Percentiles rank a stretch among this genome's conserved stretches.
These are phyloP conservation scores for Macrophomina phaseolina DNA, from an alignment of 2,329 filamentous ascomycete genomes.

Conservation along the genomic window DNA sequence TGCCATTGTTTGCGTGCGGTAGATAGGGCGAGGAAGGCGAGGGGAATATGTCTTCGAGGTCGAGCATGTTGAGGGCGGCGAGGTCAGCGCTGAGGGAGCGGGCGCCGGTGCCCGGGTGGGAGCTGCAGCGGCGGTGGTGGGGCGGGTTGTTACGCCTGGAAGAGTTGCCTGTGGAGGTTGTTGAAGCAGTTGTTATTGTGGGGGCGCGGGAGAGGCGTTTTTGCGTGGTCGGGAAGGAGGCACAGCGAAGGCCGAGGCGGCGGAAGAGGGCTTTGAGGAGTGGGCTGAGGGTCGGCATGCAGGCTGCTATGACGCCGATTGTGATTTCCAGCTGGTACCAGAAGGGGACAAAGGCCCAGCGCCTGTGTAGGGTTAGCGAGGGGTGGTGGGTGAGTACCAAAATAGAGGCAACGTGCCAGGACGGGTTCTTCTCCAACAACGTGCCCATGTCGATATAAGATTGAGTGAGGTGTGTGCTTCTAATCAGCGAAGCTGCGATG, in stretches of 20 bases:
- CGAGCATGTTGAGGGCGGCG: neutral
- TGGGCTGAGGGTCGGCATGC: slow-evolving; percentile 14
- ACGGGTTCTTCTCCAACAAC: neutral
- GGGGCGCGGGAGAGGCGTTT: neutral
- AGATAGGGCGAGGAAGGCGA: neutral
- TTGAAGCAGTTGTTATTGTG: no score
- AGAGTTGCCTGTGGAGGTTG: no score
- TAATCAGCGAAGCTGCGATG: neutral
- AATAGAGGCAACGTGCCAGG: neutral
- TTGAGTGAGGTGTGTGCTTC: neutral
- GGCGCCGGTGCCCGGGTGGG: neutral
- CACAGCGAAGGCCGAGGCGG: neutral
- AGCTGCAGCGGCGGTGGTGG: neutral
- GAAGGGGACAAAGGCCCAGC: slow-evolving; percentile 22
- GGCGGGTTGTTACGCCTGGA: neutral
- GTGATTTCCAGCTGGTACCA: slow-evolving; percentile 25
- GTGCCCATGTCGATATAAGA: neutral
- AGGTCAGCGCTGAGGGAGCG: neutral
- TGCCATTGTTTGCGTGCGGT: neutral
- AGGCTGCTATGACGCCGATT: slow-evolving; percentile 24
- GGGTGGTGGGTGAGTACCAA: no score
- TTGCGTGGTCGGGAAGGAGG: neutral
- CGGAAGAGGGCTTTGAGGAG: neutral
- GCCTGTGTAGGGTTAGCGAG: slow-evolving; percentile 2
- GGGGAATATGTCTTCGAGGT: neutral